A percentile compares a stretch with the other conserved stretches of the same genome.
Evolutionary conservation across 1,284 basidiomycete species (phyloP).

Genomic region (Trametes hirsuta): DNA sequence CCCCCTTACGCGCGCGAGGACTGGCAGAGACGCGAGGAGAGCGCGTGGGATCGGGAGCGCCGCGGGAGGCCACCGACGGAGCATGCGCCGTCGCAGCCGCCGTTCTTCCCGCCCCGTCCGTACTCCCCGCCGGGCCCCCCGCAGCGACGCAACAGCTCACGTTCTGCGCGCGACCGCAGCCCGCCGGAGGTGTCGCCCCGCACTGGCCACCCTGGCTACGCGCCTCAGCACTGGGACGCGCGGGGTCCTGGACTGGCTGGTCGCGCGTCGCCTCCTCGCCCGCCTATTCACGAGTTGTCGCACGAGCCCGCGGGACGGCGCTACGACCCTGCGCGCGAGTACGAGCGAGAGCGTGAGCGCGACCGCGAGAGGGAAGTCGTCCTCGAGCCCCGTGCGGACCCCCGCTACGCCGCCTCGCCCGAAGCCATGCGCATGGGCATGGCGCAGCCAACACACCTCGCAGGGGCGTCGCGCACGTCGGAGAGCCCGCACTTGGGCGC

Average conservation of each 20-base stretch:
- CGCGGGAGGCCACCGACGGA: slow-evolving; percentile 42
- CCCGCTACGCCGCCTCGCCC: slow-evolving; percentile 36
- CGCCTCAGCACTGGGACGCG: slow-evolving; percentile 33
- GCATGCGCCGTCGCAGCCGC: slow-evolving; percentile 30
- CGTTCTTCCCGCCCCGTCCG: slow-evolving; percentile 19
- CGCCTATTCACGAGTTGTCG: slow-evolving; percentile 25
- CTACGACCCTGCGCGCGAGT: slow-evolving; percentile 40
- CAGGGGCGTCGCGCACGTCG: slow-evolving; percentile 37
- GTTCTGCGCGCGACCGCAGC: slow-evolving; percentile 33
- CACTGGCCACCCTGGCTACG: slow-evolving; percentile 41
- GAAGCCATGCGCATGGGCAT: slow-evolving; percentile 35
- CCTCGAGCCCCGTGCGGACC: slow-evolving; percentile 25
- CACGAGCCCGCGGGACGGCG: slow-evolving; percentile 30
- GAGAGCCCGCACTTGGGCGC: slow-evolving; percentile 44
- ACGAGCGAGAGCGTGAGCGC: slow-evolving; percentile 21
- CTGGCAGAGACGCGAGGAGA: slow-evolving; percentile 53
- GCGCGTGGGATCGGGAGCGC: slow-evolving; percentile 41
- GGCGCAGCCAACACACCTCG: slow-evolving; percentile 31
- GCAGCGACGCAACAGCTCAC: slow-evolving; percentile 37
- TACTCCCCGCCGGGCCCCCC: slow-evolving; percentile 31
- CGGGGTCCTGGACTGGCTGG: slow-evolving; percentile 21
- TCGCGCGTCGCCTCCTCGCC: slow-evolving; percentile 28
- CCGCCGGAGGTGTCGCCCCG: slow-evolving; percentile 60
- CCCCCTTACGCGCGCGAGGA: slow-evolving; percentile 65
- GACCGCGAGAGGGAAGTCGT: slow-evolving; percentile 8